Conservation (phyloP, 73 alveolate genomes). For the Uronychia binucleata region DNA sequence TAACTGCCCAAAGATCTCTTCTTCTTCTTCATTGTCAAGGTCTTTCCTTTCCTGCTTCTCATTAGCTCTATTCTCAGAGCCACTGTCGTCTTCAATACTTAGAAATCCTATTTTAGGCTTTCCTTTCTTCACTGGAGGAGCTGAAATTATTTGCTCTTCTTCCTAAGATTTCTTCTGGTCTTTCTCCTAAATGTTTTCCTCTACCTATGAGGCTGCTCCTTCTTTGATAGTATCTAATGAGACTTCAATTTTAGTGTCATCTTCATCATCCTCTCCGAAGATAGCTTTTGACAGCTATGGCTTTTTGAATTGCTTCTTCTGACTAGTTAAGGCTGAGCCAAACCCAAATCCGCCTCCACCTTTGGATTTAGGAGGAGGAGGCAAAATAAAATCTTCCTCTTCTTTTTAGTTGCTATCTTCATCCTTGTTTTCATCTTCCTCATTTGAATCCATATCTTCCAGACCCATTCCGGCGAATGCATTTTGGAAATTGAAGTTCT, state of each 20-base stretch:
- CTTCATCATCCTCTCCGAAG: neutral
- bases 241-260: no score
- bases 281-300: neutral
- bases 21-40: neutral
- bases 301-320: neutral
- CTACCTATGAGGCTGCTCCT: no score
- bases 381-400: slow-evolving; percentile 12
- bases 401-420: neutral
- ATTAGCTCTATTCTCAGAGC: neutral
- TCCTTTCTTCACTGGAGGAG: neutral
- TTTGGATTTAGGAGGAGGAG: neutral
- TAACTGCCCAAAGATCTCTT: neutral
- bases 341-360: neutral
- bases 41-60: neutral
- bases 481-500: slow-evolving; percentile 39
- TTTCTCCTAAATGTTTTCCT: no score
- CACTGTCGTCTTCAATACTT: neutral
- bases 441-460: neutral
- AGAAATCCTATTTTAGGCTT: neutral
- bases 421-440: slow-evolving; percentile 8
- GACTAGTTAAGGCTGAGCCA: neutral
- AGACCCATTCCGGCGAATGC: slow-evolving; percentile 3
- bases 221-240: no score
- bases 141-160: neutral
- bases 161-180: neutral